Conservation (phyloP, 352 stramenopile genomes). For the Phytophthora fragariae region DNA sequence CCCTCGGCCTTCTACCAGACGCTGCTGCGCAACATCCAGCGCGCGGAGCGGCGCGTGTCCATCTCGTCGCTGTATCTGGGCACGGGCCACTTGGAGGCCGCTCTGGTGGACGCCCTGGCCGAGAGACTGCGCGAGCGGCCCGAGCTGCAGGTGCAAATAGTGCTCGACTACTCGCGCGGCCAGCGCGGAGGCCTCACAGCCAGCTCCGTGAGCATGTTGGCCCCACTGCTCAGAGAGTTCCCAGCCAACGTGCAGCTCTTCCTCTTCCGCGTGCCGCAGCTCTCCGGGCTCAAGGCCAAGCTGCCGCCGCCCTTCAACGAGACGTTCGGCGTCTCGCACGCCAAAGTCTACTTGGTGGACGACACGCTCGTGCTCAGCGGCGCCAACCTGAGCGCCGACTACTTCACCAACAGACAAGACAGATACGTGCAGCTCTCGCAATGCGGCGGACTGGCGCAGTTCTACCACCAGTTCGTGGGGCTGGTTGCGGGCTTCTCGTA, state of each 20-base stretch:
- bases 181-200: slow-evolving; percentile 52
- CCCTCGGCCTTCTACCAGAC: slow-evolving; percentile 71
- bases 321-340: slow-evolving; percentile 82
- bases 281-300: slow-evolving; percentile 62
- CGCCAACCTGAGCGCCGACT: slow-evolving; percentile 85
- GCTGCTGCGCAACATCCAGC: slow-evolving; percentile 64
- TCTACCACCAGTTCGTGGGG: slow-evolving; percentile 80
- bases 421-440: slow-evolving; percentile 75
- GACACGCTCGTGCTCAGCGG: slow-evolving; percentile 83
- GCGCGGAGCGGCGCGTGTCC: slow-evolving; percentile 55
- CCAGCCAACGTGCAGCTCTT: slow-evolving; percentile 62
- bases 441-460: slow-evolving; percentile 57
- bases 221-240: slow-evolving; percentile 54
- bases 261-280: slow-evolving; percentile 79
- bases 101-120: slow-evolving; percentile 55
- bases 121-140: slow-evolving; percentile 48
- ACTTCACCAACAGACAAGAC: slow-evolving; percentile 87
- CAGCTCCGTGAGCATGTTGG: slow-evolving; percentile 74
- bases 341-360: slow-evolving; percentile 88
- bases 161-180: slow-evolving; percentile 78
- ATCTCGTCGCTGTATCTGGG: slow-evolving; percentile 81
- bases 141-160: slow-evolving; percentile 62
- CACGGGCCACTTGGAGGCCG: slow-evolving; percentile 60
- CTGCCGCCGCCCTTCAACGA: slow-evolving; percentile 84
- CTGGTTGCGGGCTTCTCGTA: slow-evolving; percentile 57